Conservation (phyloP, 768 basidiomycete species). For the Boletus sp. region DNA sequence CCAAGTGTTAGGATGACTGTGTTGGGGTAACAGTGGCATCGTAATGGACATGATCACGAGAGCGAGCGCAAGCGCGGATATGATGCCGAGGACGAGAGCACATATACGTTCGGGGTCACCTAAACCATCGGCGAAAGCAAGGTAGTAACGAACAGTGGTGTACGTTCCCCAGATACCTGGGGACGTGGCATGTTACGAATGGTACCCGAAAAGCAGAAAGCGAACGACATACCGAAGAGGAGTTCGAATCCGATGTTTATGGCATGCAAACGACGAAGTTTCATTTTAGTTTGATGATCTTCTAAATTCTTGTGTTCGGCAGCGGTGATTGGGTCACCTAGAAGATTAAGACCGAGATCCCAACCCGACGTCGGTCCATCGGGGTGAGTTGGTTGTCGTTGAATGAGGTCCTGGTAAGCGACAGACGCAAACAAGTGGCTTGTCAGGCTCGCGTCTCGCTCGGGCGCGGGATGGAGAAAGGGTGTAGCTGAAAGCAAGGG, state of each 20-base stretch:
- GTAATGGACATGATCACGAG: slow-evolving; percentile 38
- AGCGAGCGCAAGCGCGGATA: slow-evolving; percentile 23
- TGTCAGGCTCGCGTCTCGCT: slow-evolving; percentile 16
- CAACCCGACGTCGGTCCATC: slow-evolving; percentile 33
- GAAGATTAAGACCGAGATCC: slow-evolving; percentile 30
- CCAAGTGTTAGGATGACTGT: slow-evolving; percentile 8
- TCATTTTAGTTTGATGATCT: slow-evolving; percentile 29
- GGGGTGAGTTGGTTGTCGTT: slow-evolving; percentile 44
- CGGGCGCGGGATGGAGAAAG: slow-evolving; percentile 18
- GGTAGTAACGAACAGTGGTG: slow-evolving; percentile 61
- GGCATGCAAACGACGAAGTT: slow-evolving; percentile 35
- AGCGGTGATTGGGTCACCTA: slow-evolving; percentile 31
- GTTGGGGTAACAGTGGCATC: slow-evolving; percentile 37
- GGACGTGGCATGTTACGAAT: neutral
- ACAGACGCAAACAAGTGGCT: slow-evolving; percentile 19
- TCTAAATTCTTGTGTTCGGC: slow-evolving; percentile 32
- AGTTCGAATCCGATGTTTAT: slow-evolving; percentile 29
- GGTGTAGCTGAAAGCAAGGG: slow-evolving; percentile 19
- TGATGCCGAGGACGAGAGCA: slow-evolving; percentile 27
- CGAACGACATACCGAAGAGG: slow-evolving; percentile 36
- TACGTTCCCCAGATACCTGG: slow-evolving; percentile 61
- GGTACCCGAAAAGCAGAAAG: neutral
- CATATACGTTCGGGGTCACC: slow-evolving; percentile 40
- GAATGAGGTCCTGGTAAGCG: slow-evolving; percentile 38
- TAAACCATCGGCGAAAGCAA: slow-evolving; percentile 52